Conservation (phyloP, 805 yeast genomes). For the Saturnispora gosingensis region DNA sequence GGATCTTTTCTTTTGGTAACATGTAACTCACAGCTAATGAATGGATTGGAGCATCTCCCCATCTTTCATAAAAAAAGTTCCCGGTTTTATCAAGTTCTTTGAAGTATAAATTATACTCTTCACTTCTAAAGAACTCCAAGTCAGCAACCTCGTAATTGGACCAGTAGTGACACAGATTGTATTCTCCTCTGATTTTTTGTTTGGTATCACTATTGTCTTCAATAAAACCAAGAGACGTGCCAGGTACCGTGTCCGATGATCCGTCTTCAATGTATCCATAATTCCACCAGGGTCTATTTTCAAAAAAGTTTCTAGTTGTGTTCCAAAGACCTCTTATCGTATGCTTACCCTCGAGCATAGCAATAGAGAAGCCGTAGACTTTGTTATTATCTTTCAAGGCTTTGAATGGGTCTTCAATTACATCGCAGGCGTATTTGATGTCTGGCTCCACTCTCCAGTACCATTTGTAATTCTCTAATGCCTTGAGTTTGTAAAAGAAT, state of each 20-base stretch:
- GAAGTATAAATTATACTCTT: conserved; percentile 46
- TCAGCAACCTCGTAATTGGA: conserved; percentile 60
- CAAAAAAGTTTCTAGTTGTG: conserved; percentile 34
- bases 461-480: conserved; percentile 38
- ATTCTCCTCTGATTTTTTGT: conserved; percentile 34
- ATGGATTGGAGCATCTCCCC: conserved; percentile 77
- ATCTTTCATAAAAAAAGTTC: conserved; percentile 65
- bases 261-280: conserved; percentile 4
- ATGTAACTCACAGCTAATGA: conserved; percentile 53
- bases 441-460: conserved; percentile 56
- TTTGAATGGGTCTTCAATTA: conserved; percentile 39
- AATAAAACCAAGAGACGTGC: conserved; percentile 37
- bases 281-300: conserved; percentile 12
- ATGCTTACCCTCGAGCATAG: conserved; percentile 37
- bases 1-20: conserved; percentile 38
- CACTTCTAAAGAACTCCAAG: conserved; percentile 48
- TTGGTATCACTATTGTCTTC: conserved; percentile 33
- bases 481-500: conserved; percentile 43
- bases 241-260: conserved; percentile 24
- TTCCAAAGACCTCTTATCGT: conserved; percentile 45
- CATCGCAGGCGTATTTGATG: conserved; percentile 40
- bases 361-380: conserved; percentile 41
- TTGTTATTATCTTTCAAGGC: conserved; percentile 39
- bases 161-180: conserved; percentile 53
- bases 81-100: conserved; percentile 49